Conservation (phyloP, 495 filamentous ascomycete genomes). For the Astrothelium macrocarpum region DNA sequence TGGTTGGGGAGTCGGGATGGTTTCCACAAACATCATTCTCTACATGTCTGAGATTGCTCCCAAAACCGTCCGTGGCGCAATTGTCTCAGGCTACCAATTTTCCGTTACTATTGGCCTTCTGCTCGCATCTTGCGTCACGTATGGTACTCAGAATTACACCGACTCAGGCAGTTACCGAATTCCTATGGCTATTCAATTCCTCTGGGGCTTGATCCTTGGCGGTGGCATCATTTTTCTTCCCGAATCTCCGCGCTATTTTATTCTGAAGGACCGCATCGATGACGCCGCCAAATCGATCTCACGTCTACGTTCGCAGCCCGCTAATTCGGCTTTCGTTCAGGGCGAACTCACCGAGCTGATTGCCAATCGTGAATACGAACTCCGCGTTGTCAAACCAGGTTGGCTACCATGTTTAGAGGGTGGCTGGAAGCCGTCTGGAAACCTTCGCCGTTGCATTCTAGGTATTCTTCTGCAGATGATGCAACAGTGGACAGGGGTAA, state of each 20-base stretch:
- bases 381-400: conserved; percentile 31
- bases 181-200: conserved; percentile 57
- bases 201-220: conserved; percentile 57
- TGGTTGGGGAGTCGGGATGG: conserved; percentile 65
- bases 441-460: conserved; percentile 64
- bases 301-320: conserved; percentile 42
- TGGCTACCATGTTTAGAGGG: conserved; percentile 63
- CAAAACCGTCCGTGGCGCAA: conserved; percentile 55
- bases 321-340: conserved; percentile 55
- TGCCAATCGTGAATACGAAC: conserved; percentile 57
- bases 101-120: conserved; percentile 65
- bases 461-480: conserved; percentile 68
- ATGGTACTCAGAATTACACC: conserved; percentile 50
- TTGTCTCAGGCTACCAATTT: conserved; percentile 64
- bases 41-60: conserved; percentile 64
- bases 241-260: conserved; percentile 32
- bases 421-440: conserved; percentile 47
- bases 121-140: conserved; percentile 62
- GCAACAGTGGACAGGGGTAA: conserved; percentile 75
- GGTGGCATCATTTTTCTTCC: conserved; percentile 50
- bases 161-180: conserved; percentile 63
- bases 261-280: conserved; percentile 31
- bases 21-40: conserved; percentile 63
- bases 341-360: conserved; percentile 65
- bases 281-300: conserved; percentile 44